These are phyloP conservation scores for Solanum paucissectum DNA, from an alignment of 257 asterid species.

Conservation along the genomic window DNA sequence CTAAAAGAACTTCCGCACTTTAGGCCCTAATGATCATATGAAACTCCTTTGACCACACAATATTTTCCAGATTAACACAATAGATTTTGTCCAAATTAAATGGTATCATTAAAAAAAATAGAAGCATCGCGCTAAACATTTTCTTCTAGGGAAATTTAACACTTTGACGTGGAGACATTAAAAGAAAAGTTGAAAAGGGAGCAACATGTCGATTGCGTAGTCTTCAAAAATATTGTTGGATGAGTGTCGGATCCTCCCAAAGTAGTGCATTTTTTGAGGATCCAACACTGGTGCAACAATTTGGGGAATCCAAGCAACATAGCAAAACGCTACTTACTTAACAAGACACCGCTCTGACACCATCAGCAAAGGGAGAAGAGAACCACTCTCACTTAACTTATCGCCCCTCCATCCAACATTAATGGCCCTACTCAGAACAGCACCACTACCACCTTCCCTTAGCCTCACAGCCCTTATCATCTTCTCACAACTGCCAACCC, in stretches of 20 bases:
- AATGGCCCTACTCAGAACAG: background rate
- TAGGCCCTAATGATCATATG: background rate
- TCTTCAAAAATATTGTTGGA: background rate
- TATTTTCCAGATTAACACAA: background rate
- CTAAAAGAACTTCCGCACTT: background rate
- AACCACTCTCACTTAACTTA: background rate
- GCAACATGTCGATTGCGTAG: background rate
- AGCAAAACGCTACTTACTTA: background rate
- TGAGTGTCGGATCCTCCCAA: background rate
- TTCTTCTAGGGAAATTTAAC: background rate
- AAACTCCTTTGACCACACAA: background rate
- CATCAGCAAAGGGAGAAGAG: background rate
- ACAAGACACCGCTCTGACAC: background rate
- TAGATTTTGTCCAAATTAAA: background rate
- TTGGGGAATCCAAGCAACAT: background rate
- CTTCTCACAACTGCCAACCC: background rate
- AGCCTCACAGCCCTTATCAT: background rate
- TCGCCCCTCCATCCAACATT: background rate
- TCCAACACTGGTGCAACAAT: background rate
- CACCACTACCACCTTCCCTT: background rate
- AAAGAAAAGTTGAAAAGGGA: background rate
- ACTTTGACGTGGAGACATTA: background rate
- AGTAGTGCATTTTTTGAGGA: background rate
- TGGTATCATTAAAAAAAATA: background rate
- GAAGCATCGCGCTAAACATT: background rate